Evolutionary conservation across 2,329 filamentous ascomycete genomes (phyloP).

Genomic region (Fusarium tuaranense): DNA sequence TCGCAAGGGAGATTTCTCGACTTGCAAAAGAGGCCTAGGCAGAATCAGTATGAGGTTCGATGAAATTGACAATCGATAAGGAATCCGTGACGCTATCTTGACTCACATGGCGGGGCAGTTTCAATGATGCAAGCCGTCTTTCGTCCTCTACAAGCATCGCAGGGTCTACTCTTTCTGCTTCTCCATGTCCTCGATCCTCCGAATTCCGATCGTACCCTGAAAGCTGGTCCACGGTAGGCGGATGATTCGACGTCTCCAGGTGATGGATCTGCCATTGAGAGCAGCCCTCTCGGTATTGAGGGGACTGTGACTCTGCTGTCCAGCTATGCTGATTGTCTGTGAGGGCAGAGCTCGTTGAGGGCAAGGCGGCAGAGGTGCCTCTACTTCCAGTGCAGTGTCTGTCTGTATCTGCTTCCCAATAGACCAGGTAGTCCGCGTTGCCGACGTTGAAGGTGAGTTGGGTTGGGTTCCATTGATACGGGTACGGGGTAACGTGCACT

Average conservation of each 20-base stretch:
- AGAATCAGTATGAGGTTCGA: background rate
- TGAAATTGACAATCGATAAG: background rate
- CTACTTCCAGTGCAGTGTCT: background rate
- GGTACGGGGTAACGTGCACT: background rate
- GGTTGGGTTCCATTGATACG: background rate
- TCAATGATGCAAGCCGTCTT: slow-evolving; percentile 54
- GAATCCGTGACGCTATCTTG: background rate
- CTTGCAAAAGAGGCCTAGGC: slow-evolving; percentile 16
- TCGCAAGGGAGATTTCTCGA: slow-evolving; percentile 11
- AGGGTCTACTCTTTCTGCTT: slow-evolving; percentile 52
- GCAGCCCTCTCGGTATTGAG: background rate
- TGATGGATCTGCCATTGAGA: background rate
- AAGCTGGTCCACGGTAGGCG: slow-evolving; percentile 2
- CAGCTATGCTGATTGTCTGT: background rate
- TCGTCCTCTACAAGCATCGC: slow-evolving; percentile 50
- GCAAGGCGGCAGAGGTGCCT: background rate
- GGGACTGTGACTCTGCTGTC: background rate
- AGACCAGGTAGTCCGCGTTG: background rate
- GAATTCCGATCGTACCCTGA: slow-evolving; percentile 39
- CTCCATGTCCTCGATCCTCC: slow-evolving; percentile 44
- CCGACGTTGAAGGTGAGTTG: background rate
- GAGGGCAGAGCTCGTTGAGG: background rate
- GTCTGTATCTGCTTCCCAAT: background rate
- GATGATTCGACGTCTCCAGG: background rate
- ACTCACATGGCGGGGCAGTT: slow-evolving; percentile 50